phyloP scores from a whole-genome alignment of 305 asterid genomes.

The Rubia peregrina region DNA sequence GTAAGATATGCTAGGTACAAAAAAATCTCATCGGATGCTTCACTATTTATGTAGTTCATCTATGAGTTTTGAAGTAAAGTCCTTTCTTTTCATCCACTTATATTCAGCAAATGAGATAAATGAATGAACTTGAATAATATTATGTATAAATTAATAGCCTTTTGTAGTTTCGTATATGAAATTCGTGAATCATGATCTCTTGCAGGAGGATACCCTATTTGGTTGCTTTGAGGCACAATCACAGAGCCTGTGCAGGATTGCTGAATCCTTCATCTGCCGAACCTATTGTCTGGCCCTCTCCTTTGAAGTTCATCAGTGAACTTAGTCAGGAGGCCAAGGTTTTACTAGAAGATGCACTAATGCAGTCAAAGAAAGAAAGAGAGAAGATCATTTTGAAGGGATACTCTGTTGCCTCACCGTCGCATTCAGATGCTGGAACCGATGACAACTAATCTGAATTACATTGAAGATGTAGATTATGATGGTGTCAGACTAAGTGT shows the following conservation, averaged over 20 bases:
- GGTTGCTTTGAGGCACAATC: conserved; percentile 66
- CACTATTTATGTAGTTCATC: no score
- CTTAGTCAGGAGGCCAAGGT: conserved; percentile 79
- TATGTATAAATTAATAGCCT: not conserved
- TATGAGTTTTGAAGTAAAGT: not conserved
- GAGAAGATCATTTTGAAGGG: conserved; percentile 74
- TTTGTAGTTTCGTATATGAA: not conserved
- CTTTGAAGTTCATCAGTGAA: conserved; percentile 80
- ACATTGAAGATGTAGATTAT: no score
- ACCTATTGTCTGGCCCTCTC: conserved; percentile 98
- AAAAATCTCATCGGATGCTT: no score
- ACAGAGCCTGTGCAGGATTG: conserved; percentile 84
- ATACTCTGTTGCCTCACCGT: conserved; percentile 52
- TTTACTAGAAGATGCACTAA: conserved; percentile 66
- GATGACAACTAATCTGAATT: conserved; percentile 68
- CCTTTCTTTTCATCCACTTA: not conserved
- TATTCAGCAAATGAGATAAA: not conserved
- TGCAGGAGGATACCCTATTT: conserved; percentile 87
- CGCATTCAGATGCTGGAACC: conserved; percentile 45
- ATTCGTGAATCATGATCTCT: not conserved
- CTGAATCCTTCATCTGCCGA: conserved; percentile 89
- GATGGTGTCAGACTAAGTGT: no score
- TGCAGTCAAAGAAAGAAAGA: conserved; percentile 78
- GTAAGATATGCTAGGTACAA: no score
- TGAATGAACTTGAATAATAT: not conserved